Evolutionary conservation across 257 asterid genomes (phyloP).

Genomic region (Solanum pennellii): DNA sequence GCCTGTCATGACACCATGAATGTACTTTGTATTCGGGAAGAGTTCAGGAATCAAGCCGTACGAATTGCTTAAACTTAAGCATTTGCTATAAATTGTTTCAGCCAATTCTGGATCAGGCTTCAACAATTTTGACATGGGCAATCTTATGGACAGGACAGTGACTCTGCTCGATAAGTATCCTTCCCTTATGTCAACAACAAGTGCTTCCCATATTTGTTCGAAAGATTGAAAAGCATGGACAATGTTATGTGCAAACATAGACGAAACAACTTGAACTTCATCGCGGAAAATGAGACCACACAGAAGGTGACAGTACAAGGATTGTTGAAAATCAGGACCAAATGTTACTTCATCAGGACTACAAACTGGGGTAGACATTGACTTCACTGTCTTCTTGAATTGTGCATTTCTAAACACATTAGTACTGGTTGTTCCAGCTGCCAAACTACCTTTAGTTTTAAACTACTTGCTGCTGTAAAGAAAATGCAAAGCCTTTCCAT

Average conservation of each 20-base stretch:
- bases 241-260: not conserved
- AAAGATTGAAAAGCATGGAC: not conserved
- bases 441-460: too few relatives aligned
- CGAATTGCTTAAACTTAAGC: conserved; percentile 12
- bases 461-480: too few relatives aligned
- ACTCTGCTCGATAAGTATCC: conserved; percentile 15
- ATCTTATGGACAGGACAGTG: conserved; percentile 4
- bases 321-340: too few relatives aligned
- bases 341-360: too few relatives aligned
- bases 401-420: conserved; percentile 36
- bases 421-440: too few relatives aligned
- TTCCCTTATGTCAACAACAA: conserved; percentile 20
- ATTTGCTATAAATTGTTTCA: conserved; percentile 12
- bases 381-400: conserved; percentile 43
- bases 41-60: conserved; percentile 21
- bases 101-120: conserved; percentile 24
- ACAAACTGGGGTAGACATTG: too few relatives aligned
- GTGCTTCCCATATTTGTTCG: conserved; percentile 15
- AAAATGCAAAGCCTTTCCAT: too few relatives aligned
- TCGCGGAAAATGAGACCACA: too few relatives aligned
- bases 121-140: conserved; percentile 15
- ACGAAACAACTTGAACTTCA: not conserved
- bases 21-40: conserved; percentile 41
- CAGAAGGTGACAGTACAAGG: too few relatives aligned
- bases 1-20: not conserved